Conservation (phyloP, 139 green algal genomes). For the Tetraselmis striata region DNA sequence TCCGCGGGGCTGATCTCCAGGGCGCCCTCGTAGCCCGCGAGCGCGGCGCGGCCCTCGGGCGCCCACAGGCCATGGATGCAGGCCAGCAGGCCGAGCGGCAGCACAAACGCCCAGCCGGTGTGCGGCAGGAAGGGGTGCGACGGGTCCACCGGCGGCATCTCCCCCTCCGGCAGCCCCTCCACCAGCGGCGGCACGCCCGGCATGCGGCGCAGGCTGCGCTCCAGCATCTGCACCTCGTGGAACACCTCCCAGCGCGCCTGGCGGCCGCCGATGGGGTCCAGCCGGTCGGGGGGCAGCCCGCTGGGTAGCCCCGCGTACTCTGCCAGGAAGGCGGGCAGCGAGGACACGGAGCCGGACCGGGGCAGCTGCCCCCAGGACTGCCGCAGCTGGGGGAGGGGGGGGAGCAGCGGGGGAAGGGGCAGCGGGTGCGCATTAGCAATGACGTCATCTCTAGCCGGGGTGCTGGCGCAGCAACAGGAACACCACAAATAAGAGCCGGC, state of each 20-base stretch:
- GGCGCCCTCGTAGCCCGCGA: neutral
- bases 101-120: neutral
- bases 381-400: too few species aligned
- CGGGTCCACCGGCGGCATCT: too few species aligned
- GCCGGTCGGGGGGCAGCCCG: too few species aligned
- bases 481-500: too few species aligned
- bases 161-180: neutral
- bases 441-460: too few species aligned
- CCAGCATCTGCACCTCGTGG: neutral
- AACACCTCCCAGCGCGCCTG: neutral
- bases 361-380: too few species aligned
- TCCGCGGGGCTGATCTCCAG: neutral
- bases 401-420: too few species aligned
- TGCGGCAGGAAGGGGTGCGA: neutral
- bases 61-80: neutral
- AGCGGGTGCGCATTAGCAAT: too few species aligned
- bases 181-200: neutral
- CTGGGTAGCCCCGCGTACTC: neutral
- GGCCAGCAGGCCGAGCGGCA: neutral
- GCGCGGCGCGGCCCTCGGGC: neutral
- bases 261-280: neutral
- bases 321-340: neutral
- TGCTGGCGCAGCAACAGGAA: too few species aligned
- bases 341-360: too few species aligned
- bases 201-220: neutral